Base-by-base conservation (phyloP, 2,329 filamentous ascomycete genomes). In the Ascochyta lentis region DNA sequence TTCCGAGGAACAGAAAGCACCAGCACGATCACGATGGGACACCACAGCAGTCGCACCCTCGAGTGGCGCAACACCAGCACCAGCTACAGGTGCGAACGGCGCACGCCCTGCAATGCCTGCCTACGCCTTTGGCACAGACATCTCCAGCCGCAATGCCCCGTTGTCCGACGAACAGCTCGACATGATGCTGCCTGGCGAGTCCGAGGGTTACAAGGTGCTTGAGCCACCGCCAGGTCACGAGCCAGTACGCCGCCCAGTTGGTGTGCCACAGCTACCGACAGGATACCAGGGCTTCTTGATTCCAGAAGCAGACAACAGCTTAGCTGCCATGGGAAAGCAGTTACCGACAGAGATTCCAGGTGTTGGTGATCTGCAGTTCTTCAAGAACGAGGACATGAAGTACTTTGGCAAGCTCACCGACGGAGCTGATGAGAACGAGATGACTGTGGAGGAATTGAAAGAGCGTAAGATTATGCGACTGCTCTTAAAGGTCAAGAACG, bases 351-450 rank as follows among this genome's bases (percentile, higher is more conserved):
- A 98, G 72, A 97, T 99, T 34, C 93, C 95, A 3, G 95, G 95
- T 35, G 92, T 99, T 45, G 93, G 93, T 35, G 95, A 99, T 74
- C 80, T 99, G 47, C 93, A 97, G 65, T 99, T 98, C 75, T 96
- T 99, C 84, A 99, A 99, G 79, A 87, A 92, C 1, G 95, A 99
- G 76, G 95, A 99, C 76, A 97, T 98, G 92, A 89, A 91, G 35
- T 99, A 99, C 78, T 99, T 99, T 70, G 93, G 94, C 56, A 98
- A 99, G 80, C 85, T 99, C 37, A 94, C 96, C 22, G 95, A 99
- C 72, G 92, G 91, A 34, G 90, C 89, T 24, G 92, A 98, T 66
- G 95, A 99, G 78, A 96, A 94, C 67, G 84, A 87, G 22, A 86
- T 99, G 78, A 93, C 89, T 19, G 92, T 99, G 9, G 95, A 99